Percentiles rank a stretch among this genome's conserved stretches.
Conservation (phyloP, 495 filamentous ascomycete species). For the Aspergillus sclerotiicarbonarius region DNA sequence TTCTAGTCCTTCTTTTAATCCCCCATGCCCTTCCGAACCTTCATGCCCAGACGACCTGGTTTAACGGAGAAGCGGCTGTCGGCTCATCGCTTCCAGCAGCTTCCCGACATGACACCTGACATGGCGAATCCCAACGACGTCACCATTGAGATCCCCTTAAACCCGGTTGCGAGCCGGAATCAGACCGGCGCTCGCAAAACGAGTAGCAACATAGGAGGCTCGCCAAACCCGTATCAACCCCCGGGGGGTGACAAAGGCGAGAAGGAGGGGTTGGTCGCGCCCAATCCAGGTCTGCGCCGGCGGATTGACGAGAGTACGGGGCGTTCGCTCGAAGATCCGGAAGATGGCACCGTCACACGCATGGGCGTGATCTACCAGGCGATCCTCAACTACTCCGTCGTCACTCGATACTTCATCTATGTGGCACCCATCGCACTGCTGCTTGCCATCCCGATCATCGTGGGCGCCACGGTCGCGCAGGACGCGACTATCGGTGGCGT, state of each 20-base stretch:
- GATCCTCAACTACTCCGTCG: constrained; percentile 77
- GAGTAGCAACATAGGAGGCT: constrained; percentile 23
- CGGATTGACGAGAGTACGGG: constrained; percentile 50
- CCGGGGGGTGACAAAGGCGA: constrained; percentile 27
- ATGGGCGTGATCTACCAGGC: constrained; percentile 89
- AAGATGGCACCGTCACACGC: constrained; percentile 64
- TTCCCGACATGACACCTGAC: constrained; percentile 40
- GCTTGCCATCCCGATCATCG: constrained; percentile 78
- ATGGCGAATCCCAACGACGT: constrained; percentile 54
- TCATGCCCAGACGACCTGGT: constrained; percentile 37
- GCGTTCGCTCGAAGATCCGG: constrained; percentile 45
- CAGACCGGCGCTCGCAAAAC: constrained; percentile 45
- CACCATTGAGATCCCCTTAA: constrained; percentile 59
- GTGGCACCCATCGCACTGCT: constrained; percentile 72
- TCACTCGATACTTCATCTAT: constrained; percentile 88
- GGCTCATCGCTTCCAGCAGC: constrained; percentile 45
- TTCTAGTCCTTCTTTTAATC: constrained; percentile 7
- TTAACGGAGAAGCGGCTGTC: constrained; percentile 39
- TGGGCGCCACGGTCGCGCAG: constrained; percentile 57
- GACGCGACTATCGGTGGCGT: constrained; percentile 62
- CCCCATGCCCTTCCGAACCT: background rate
- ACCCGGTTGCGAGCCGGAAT: constrained; percentile 39
- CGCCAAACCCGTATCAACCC: constrained; percentile 13
- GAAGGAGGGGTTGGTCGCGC: constrained; percentile 54
- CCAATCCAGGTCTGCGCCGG: constrained; percentile 46